phyloP scores from a whole-genome alignment of 1,284 basidiomycete species.

The Heterobasidion occidentale region DNA sequence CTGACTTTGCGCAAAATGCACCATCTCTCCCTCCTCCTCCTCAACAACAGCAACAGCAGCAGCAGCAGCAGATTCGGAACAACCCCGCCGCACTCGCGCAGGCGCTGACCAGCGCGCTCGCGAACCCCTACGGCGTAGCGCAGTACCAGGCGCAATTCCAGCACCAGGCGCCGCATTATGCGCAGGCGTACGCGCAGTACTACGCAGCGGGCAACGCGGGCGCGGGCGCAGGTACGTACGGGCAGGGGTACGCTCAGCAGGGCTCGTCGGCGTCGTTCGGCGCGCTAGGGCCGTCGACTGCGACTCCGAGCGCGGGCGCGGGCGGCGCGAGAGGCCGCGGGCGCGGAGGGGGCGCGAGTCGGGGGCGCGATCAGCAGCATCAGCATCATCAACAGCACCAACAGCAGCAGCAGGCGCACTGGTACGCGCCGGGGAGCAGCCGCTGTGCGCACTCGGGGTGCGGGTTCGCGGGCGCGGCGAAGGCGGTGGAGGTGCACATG shows the following conservation, averaged over 20 bases:
- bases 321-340: neutral
- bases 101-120: slow-evolving; percentile 24
- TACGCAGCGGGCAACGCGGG: slow-evolving; percentile 8
- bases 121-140: slow-evolving; percentile 26
- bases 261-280: slow-evolving; percentile 9
- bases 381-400: neutral
- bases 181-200: slow-evolving; percentile 44
- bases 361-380: neutral
- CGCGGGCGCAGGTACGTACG: neutral
- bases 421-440: slow-evolving; percentile 55
- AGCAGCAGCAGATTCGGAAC: no score
- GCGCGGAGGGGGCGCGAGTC: slow-evolving; percentile 19
- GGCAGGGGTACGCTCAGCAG: slow-evolving; percentile 40
- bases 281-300: neutral
- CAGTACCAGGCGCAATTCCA: slow-evolving; percentile 11
- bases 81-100: slow-evolving; percentile 2
- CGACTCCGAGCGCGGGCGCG: slow-evolving; percentile 11
- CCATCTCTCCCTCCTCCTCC: no score
- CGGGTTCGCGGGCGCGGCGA: slow-evolving; percentile 65
- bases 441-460: slow-evolving; percentile 67
- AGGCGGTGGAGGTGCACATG: slow-evolving; percentile 76
- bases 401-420: slow-evolving; percentile 21
- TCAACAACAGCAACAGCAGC: no score
- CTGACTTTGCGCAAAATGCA: neutral
- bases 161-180: slow-evolving; percentile 41